Evolutionary conservation across 2,329 filamentous ascomycete genomes (phyloP).

Genomic region (Fusarium vanettenii): DNA sequence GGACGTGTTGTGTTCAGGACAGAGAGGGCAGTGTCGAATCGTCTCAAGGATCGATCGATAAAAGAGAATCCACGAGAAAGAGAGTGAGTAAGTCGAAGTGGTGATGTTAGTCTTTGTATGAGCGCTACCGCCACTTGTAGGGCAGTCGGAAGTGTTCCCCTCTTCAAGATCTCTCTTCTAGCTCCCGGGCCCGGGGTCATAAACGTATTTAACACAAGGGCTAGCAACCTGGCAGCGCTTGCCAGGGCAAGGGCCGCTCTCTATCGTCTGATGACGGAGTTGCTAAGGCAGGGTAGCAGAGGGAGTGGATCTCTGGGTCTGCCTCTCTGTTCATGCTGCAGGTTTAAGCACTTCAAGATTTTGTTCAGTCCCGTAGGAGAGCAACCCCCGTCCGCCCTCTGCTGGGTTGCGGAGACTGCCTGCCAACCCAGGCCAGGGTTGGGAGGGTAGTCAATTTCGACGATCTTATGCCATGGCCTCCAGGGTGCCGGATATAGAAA

Average conservation of each 20-base stretch:
- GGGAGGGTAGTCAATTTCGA: conserved; percentile 68
- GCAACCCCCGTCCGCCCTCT: conserved; percentile 38
- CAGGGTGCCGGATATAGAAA: conserved; percentile 64
- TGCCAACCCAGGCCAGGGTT: conserved; percentile 48
- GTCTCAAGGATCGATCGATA: conserved; percentile 21
- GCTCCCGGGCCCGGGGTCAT: conserved; percentile 43
- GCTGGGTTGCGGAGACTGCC: conserved; percentile 49
- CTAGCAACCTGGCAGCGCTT: conserved; percentile 41
- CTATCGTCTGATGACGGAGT: conserved; percentile 47
- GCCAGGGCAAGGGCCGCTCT: conserved; percentile 41
- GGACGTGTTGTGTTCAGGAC: conserved; percentile 30
- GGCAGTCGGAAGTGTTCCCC: conserved; percentile 38
- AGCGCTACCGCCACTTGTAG: conserved; percentile 30
- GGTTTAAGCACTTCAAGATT: conserved; percentile 45
- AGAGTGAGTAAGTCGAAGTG: conserved; percentile 37
- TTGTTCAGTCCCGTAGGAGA: conserved; percentile 40
- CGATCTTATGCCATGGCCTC: conserved; percentile 67
- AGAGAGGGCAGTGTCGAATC: conserved; percentile 22
- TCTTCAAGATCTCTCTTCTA: conserved; percentile 40
- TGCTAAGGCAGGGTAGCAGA: conserved; percentile 42
- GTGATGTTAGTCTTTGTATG: conserved; percentile 42
- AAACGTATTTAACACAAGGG: conserved; percentile 45
- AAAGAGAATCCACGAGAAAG: conserved; percentile 26
- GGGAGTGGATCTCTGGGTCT: conserved; percentile 42
- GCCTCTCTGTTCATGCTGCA: conserved; percentile 45